Base-by-base conservation (phyloP, 805 yeast genomes). In the Schwanniomyces pseudopolymorphus region DNA sequence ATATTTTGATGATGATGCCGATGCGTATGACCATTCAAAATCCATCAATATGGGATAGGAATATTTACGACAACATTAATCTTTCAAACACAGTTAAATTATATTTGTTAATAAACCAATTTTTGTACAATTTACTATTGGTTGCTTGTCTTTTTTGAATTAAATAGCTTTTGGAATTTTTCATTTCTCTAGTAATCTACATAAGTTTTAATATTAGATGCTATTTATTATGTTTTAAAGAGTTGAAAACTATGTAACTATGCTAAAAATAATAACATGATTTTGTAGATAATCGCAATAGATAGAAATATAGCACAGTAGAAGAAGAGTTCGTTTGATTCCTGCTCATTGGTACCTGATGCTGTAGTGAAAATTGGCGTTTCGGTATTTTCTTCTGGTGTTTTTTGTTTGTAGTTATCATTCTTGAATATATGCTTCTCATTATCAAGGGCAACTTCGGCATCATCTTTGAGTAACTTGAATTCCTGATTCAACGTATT, bases 1-100 rank as follows among this genome's bases (percentile, higher is more conserved):
- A 9, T 94, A 89, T 66, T 89, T 89, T 70, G 79, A 77, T 49
- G 85, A 81, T 47, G 84, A 77, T 35, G 61, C 57, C 33, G 70
- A 63, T 21, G 47, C 47, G 28, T 54, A 51, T 52, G 71, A 67
- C 45, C 69, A 63, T 53, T 61, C 70, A 27, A 59, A 74, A 35
- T 67, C 73, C 7, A 65, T 69, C 19, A 70, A 61, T 53, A 71
- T 71, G 76, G 72, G 70, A n/a, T 69, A 52, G 46, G 19, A 16
- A 31, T 14, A 31, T n/a, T n/a, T n/a, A n/a, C n/a, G n/a, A n/a
- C 35, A 31, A 14, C 8, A 2, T 17, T 14, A 31, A 6, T 16
- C 2, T 31, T 17, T 16, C 19, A 14, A 10, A 24, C 17, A 16
- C 35, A 31, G 16, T 14, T 8, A 14, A 31, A 31, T 7, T 14